phyloP scores from a whole-genome alignment of 331 rosid species.

The Cucumis variabilis region DNA sequence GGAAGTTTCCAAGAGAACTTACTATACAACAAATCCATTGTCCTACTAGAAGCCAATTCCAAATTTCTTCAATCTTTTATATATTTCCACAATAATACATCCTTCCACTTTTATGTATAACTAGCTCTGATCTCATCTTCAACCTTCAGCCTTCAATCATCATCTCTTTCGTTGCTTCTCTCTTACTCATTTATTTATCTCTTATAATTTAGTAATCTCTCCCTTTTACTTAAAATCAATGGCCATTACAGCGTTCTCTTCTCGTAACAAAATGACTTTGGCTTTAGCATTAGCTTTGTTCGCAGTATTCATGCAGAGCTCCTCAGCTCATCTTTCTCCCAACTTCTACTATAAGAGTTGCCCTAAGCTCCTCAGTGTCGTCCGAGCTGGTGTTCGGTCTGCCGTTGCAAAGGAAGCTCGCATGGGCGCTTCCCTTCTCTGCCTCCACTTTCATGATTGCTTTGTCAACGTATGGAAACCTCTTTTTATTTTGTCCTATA shows the following conservation, averaged over 20 bases:
- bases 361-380: slow-evolving; percentile 28
- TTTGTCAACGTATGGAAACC: slow-evolving; percentile 38
- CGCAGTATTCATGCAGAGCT: neutral
- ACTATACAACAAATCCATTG: no score
- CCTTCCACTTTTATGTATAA: neutral
- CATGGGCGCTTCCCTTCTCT: slow-evolving; percentile 47
- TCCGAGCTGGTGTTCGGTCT: slow-evolving; percentile 20
- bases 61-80: no score
- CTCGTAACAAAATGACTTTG: neutral
- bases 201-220: neutral
- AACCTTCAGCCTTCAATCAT: neutral
- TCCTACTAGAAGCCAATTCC: no score
- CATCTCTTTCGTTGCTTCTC: no score
- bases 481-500: no score
- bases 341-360: slow-evolving; percentile 32
- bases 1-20: no score
- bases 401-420: slow-evolving; percentile 38
- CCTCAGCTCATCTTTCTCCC: slow-evolving; percentile 25
- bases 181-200: neutral
- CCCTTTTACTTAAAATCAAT: neutral
- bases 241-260: neutral
- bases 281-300: neutral
- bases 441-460: slow-evolving; percentile 49
- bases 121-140: neutral
- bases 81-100: no score